A percentile compares a stretch with the other conserved stretches of the same genome.
phyloP scores from a whole-genome alignment of 495 filamentous ascomycete species.

The Penicillium roqueforti region DNA sequence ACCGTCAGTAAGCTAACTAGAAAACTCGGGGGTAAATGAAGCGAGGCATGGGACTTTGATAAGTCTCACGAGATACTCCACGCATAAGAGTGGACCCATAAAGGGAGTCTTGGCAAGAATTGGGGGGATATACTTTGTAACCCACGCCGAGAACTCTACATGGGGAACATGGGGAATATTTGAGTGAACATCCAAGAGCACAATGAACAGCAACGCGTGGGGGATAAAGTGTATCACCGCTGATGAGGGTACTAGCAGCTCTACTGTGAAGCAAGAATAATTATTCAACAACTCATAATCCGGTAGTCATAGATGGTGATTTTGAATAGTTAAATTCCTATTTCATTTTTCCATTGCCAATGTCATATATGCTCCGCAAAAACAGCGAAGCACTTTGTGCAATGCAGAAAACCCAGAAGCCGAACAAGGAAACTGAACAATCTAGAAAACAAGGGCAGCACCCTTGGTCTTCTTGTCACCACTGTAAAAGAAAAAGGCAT shows the following conservation, averaged over 20 bases:
- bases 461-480: slow-evolving; percentile 99
- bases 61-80: not conserved
- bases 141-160: not conserved
- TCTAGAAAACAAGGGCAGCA: slow-evolving; percentile 97
- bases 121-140: not conserved
- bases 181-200: not conserved
- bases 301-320: slow-evolving; percentile 42
- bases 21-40: not conserved
- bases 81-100: not conserved
- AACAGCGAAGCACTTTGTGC: slow-evolving; percentile 34
- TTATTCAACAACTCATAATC: slow-evolving; percentile 29
- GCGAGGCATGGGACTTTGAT: not conserved
- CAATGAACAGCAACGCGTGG: not conserved
- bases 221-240: not conserved
- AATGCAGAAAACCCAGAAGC: slow-evolving; percentile 48
- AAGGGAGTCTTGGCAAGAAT: not conserved
- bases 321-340: slow-evolving; percentile 47
- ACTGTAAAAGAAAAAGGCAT: slow-evolving; percentile 48
- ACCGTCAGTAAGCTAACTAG: not conserved
- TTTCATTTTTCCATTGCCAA: slow-evolving; percentile 50
- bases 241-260: not conserved
- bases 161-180: not conserved
- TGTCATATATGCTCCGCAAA: slow-evolving; percentile 41
- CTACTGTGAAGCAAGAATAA: slow-evolving; percentile 4
- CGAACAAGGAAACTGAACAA: slow-evolving; percentile 48